A percentile compares a stretch with the other conserved stretches of the same genome.
phyloP scores from a whole-genome alignment of 1,284 basidiomycete species.

The Pholiota adiposa region DNA sequence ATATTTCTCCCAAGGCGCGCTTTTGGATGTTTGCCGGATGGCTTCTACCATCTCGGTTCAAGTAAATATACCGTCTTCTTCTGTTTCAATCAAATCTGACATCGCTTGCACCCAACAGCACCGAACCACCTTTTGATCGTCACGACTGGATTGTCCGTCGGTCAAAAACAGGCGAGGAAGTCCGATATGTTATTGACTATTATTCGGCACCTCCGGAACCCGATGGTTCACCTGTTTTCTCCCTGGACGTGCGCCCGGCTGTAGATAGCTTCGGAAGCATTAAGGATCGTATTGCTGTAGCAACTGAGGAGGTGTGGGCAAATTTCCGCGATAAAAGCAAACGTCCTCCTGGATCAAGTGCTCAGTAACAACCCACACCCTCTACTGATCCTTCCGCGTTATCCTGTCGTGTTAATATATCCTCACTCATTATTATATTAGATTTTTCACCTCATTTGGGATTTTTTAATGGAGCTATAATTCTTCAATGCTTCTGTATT shows the following conservation, averaged over 20 bases:
- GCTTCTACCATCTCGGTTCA: conserved; percentile 88
- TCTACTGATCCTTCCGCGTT: background rate
- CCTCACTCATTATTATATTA: conserved; percentile 3
- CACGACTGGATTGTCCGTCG: conserved; percentile 97
- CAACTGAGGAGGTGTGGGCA: conserved; percentile 75
- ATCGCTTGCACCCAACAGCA: conserved; percentile 46
- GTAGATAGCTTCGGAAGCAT: conserved; percentile 79
- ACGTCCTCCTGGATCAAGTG: conserved; percentile 17
- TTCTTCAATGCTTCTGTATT: background rate
- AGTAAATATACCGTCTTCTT: conserved; percentile 52
- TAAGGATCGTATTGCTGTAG: conserved; percentile 71
- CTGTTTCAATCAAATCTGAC: background rate
- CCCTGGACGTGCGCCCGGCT: conserved; percentile 90
- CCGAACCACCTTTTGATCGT: conserved; percentile 95
- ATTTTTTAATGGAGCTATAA: background rate
- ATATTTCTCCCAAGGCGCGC: conserved; percentile 88
- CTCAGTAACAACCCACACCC: background rate
- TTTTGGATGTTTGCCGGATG: conserved; percentile 86
- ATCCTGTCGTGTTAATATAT: background rate
- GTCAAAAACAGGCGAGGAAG: conserved; percentile 70
- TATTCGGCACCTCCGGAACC: conserved; percentile 87
- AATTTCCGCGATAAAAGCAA: conserved; percentile 37
- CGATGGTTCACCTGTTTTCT: conserved; percentile 90
- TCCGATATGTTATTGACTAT: conserved; percentile 97
- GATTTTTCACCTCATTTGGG: background rate